Evolutionary conservation across 371 early-diverging fungal genomes (phyloP).

Genomic region (Mucor velutinosus): DNA sequence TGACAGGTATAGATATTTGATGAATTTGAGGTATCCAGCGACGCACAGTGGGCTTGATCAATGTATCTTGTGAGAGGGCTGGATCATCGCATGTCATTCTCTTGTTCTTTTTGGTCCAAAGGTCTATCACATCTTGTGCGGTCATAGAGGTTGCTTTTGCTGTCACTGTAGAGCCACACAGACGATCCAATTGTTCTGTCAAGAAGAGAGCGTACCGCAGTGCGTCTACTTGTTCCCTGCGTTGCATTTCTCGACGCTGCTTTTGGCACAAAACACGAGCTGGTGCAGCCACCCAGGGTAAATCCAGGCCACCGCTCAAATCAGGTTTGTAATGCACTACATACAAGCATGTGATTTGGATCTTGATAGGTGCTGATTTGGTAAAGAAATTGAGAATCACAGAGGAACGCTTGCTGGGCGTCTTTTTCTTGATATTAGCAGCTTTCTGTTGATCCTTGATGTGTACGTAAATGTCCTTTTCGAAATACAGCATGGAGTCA

Average conservation of each 20-base stretch:
- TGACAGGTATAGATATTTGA: slow-evolving; percentile 15
- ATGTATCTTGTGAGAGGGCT: not conserved
- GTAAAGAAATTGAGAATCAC: slow-evolving; percentile 27
- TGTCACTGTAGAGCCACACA: not conserved
- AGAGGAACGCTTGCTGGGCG: slow-evolving; percentile 35
- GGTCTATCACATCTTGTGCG: slow-evolving; percentile 40
- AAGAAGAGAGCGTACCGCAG: slow-evolving; percentile 13
- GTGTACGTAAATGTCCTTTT: slow-evolving; percentile 57
- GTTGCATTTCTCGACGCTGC: not conserved
- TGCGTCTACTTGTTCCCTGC: slow-evolving; percentile 6
- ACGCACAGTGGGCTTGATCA: slow-evolving; percentile 2
- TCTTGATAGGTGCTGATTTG: slow-evolving; percentile 20
- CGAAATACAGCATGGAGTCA: slow-evolving; percentile 41
- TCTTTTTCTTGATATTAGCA: slow-evolving; percentile 33
- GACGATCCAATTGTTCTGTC: slow-evolving; percentile 21
- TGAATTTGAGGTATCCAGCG: slow-evolving; percentile 23
- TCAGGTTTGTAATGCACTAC: slow-evolving; percentile 42
- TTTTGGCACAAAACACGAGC: not conserved
- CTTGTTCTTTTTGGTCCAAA: slow-evolving; percentile 32
- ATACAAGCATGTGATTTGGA: slow-evolving; percentile 40
- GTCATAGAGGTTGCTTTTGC: not conserved
- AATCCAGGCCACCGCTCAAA: slow-evolving; percentile 48
- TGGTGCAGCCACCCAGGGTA: slow-evolving; percentile 22
- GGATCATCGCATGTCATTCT: not conserved
- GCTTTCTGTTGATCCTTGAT: slow-evolving; percentile 52